These are phyloP conservation scores for Penicillium brasilianum DNA, from an alignment of 2,329 filamentous ascomycete genomes.

Conservation along the genomic window DNA sequence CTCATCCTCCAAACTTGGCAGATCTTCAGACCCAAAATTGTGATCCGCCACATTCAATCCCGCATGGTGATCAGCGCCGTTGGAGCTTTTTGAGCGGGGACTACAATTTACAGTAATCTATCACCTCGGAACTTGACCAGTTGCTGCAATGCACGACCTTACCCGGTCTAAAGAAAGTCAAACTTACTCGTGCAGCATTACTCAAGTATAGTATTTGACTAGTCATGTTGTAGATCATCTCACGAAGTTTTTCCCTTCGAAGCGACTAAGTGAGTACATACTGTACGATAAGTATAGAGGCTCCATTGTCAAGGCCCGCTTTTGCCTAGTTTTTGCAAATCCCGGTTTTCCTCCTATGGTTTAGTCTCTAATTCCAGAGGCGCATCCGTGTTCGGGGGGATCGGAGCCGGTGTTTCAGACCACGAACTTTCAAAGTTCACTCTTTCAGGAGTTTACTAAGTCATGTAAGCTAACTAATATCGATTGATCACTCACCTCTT, in stretches of 20 bases:
- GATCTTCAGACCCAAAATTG: slow-evolving; percentile 5
- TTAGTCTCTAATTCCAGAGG: not conserved
- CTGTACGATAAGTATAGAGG: not conserved
- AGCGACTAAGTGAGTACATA: not conserved
- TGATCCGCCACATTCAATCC: not conserved
- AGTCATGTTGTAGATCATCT: not conserved
- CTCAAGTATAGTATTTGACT: not conserved
- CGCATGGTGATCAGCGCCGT: slow-evolving; percentile 22
- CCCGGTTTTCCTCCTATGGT: not conserved
- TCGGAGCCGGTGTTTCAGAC: slow-evolving; percentile 16
- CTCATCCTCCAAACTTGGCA: not conserved
- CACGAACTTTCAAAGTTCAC: not conserved
- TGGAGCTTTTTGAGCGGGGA: slow-evolving; percentile 16
- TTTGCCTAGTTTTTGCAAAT: not conserved
- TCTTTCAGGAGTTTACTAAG: not conserved
- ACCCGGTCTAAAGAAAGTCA: not conserved
- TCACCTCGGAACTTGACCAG: slow-evolving; percentile 3
- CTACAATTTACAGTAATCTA: not conserved
- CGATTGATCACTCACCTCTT: not conserved
- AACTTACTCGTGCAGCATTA: no score
- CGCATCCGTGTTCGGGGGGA: slow-evolving; percentile 11
- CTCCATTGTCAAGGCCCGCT: no score
- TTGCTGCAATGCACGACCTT: not conserved
- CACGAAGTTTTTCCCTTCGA: not conserved
- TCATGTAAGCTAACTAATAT: no score